phyloP scores from a whole-genome alignment of 176 grass and related monocot species.

The Eragrostis nindensis region DNA sequence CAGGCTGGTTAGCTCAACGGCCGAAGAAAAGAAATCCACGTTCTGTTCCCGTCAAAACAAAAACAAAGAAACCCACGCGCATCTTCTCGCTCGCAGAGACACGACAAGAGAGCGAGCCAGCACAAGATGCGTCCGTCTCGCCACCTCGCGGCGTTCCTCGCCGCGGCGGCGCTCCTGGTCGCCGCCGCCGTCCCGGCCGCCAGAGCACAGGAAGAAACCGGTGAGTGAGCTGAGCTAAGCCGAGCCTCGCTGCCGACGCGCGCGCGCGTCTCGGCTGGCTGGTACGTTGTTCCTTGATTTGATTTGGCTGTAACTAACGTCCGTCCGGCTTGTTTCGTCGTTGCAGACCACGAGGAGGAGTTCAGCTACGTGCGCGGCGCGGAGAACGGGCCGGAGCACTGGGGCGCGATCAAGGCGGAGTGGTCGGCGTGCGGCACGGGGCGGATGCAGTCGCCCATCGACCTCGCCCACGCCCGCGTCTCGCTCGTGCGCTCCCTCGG shows the following conservation, averaged over 20 bases:
- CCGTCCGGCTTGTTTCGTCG: too few relatives aligned
- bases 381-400: constrained; percentile 58
- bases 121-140: constrained; percentile 1
- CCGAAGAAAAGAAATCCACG: too few relatives aligned
- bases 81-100: neutral
- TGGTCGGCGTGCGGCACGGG: constrained; percentile 65
- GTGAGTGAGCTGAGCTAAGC: too few relatives aligned
- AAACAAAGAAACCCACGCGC: too few relatives aligned
- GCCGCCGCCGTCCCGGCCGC: constrained; percentile 18
- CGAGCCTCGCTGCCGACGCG: neutral
- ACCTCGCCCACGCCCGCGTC: constrained; percentile 48
- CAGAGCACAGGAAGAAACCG: constrained; percentile 43
- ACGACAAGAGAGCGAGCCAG: neutral
- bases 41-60: too few relatives aligned
- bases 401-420: constrained; percentile 61
- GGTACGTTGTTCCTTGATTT: neutral
- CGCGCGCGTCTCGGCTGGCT: neutral
- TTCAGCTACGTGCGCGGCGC: constrained; percentile 56
- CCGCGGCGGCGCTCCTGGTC: neutral
- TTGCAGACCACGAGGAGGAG: constrained; percentile 54
- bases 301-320: neutral
- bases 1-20: neutral
- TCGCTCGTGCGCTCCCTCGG: constrained; percentile 40
- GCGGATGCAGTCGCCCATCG: constrained; percentile 72
- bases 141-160: neutral